Percentiles rank a stretch among this genome's conserved stretches.
phyloP scores from a whole-genome alignment of 2,329 filamentous ascomycete genomes.

The Penicillium sp. region DNA sequence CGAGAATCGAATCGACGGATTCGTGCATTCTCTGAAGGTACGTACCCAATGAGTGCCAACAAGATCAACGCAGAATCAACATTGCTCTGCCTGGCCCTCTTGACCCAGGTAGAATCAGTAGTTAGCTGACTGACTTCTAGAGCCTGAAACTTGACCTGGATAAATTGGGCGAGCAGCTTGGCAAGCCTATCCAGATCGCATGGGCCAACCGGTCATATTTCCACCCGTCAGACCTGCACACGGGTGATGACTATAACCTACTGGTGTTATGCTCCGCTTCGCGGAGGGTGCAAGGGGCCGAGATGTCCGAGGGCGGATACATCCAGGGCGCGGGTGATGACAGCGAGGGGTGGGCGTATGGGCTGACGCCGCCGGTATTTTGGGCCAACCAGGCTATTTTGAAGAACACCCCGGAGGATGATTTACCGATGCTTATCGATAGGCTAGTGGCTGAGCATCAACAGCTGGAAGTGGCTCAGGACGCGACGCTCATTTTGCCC shows the following conservation, averaged over 20 bases:
- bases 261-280: constrained; percentile 86
- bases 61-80: background rate
- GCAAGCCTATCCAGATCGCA: constrained; percentile 71
- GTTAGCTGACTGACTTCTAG: constrained; percentile 23
- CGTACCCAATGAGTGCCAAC: background rate
- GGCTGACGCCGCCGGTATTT: constrained; percentile 74
- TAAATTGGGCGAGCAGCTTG: constrained; percentile 55
- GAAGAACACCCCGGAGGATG: constrained; percentile 63
- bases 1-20: constrained; percentile 57
- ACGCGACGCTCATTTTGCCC: constrained; percentile 39
- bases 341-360: constrained; percentile 85
- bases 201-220: constrained; percentile 74
- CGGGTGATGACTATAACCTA: constrained; percentile 61
- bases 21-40: constrained; percentile 53
- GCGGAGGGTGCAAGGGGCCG: constrained; percentile 65
- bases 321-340: constrained; percentile 95
- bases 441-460: constrained; percentile 39
- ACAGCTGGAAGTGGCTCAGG: constrained; percentile 17
- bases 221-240: constrained; percentile 47
- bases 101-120: constrained; percentile 3
- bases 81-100: background rate
- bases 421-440: constrained; percentile 56
- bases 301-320: constrained; percentile 71
- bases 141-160: constrained; percentile 62
- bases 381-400: constrained; percentile 68